Evolutionary conservation across 257 asterid species (phyloP).

Genomic region (Thymus quinquecostatus): DNA sequence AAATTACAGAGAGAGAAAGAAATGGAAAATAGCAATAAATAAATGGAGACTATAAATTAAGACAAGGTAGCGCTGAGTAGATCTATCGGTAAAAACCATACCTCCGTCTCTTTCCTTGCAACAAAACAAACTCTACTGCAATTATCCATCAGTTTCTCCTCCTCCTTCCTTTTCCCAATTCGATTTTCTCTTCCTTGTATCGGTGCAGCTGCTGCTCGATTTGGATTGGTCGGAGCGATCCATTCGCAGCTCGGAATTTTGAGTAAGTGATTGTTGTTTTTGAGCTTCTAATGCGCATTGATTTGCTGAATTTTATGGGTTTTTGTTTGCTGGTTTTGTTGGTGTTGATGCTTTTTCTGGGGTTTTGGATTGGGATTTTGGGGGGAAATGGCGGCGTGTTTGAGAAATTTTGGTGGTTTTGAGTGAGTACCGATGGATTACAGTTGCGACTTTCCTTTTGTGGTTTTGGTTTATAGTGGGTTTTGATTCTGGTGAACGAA

Average conservation of each 20-base stretch:
- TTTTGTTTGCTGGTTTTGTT: neutral
- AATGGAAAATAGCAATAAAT: conserved; percentile 10
- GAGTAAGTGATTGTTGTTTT: neutral
- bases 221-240: neutral
- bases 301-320: neutral
- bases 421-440: conserved; percentile 14
- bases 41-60: conserved; percentile 12
- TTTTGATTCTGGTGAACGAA: conserved; percentile 14
- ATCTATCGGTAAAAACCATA: conserved; percentile 32
- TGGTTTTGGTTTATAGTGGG: neutral
- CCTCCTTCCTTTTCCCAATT: conserved; percentile 16
- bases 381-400: conserved; percentile 14
- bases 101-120: conserved; percentile 28
- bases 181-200: conserved; percentile 5
- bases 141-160: conserved; percentile 26
- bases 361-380: conserved; percentile 8
- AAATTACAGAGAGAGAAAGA: neutral
- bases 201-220: conserved; percentile 13
- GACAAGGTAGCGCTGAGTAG: conserved; percentile 26
- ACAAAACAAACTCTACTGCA: conserved; percentile 15
- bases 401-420: conserved; percentile 15
- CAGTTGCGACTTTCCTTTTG: conserved; percentile 13
- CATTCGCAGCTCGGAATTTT: conserved; percentile 7
- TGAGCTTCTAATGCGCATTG: conserved; percentile 24
- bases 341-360: conserved; percentile 9